Percentiles rank a stretch among this genome's conserved stretches.
Conservation (phyloP, 2,329 filamentous ascomycete species). For the Cercospora sojina region DNA sequence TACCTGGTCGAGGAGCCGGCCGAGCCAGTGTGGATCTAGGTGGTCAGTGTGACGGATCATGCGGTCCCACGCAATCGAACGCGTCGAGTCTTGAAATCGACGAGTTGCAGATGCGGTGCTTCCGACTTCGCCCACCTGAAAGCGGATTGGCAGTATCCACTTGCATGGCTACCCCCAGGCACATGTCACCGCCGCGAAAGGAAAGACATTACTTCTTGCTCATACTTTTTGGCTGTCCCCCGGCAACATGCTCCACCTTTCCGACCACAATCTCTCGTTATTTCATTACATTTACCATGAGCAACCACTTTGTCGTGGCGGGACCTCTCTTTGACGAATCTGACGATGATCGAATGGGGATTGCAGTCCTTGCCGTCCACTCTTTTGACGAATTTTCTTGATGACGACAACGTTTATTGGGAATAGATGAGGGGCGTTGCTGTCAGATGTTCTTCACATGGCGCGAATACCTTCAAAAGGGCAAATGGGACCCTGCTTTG, state of each 20-base stretch:
- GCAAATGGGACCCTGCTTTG: background rate
- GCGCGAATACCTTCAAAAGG: background rate
- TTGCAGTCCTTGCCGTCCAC: constrained; percentile 30
- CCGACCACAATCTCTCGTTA: constrained; percentile 16
- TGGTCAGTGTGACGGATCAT: background rate
- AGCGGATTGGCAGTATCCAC: background rate
- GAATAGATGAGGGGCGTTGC: constrained; percentile 4
- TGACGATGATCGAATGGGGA: constrained; percentile 19
- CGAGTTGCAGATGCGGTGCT: constrained; percentile 33
- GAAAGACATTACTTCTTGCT: constrained; percentile 14
- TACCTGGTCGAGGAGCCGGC: constrained; percentile 29
- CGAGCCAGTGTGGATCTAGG: constrained; percentile 32
- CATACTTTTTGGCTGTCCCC: constrained; percentile 10
- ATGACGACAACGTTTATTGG: constrained; percentile 20
- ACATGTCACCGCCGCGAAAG: background rate
- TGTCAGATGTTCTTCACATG: background rate
- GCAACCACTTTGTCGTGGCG: constrained; percentile 27
- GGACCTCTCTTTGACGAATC: constrained; percentile 25
- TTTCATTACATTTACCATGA: constrained; percentile 13
- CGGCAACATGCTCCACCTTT: background rate
- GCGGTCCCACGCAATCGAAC: constrained; percentile 33
- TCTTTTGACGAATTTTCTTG: constrained; percentile 29
- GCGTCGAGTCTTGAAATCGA: constrained; percentile 29
- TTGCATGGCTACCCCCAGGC: constrained; percentile 6
- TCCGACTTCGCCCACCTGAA: constrained; percentile 1